Conservation (phyloP, 768 basidiomycete species). For the Coprinopsis cinerea region DNA sequence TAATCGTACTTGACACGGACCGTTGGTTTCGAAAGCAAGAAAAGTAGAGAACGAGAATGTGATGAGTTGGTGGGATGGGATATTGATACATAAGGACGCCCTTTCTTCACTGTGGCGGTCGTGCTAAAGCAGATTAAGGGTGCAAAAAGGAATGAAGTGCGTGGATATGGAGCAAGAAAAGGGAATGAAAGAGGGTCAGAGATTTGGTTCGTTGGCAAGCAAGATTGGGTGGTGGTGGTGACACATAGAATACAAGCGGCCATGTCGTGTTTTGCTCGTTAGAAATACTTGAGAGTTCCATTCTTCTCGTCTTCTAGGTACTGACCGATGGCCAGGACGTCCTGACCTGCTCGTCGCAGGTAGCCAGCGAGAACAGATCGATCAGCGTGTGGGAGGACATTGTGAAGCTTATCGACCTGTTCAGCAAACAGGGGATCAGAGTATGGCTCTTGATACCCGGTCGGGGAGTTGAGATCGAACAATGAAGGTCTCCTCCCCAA, state of each 20-base stretch:
- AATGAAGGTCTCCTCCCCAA: slow-evolving; percentile 35
- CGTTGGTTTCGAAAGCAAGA: neutral
- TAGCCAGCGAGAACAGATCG: slow-evolving; percentile 63
- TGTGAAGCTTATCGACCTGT: slow-evolving; percentile 67
- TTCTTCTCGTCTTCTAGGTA: slow-evolving; percentile 83
- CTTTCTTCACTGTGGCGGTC: no score
- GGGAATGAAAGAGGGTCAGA: no score
- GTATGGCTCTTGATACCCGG: slow-evolving; percentile 25
- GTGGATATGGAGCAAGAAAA: no score
- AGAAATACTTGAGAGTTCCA: slow-evolving; percentile 40
- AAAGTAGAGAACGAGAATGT: neutral
- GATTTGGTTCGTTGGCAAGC: no score
- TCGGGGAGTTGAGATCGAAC: slow-evolving; percentile 24
- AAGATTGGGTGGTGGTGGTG: neutral
- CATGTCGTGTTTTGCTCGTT: slow-evolving; percentile 15
- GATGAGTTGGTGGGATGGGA: neutral
- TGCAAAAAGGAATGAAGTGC: no score
- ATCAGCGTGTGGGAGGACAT: slow-evolving; percentile 70
- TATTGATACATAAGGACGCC: slow-evolving; percentile 11
- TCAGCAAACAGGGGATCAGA: slow-evolving; percentile 51
- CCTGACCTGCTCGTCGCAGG: slow-evolving; percentile 67
- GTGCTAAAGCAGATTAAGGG: no score
- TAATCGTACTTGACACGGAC: neutral
- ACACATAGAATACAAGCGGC: neutral
- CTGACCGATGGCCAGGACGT: slow-evolving; percentile 81